Conservation (phyloP, 2,329 filamentous ascomycete genomes). For the Ceratocystis colombiana region DNA sequence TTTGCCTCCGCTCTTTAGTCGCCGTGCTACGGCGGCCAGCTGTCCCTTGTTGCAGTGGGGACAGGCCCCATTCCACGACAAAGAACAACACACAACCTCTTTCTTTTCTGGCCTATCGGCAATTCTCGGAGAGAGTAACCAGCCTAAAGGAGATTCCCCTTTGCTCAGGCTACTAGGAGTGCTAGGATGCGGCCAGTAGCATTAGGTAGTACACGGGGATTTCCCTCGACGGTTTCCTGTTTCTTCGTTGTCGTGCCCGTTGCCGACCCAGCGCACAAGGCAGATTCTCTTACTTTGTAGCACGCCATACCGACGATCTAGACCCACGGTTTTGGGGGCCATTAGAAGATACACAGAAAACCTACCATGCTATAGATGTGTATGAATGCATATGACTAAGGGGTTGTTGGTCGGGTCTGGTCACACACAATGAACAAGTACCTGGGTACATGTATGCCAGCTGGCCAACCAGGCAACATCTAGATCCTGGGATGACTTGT, state of each 20-base stretch:
- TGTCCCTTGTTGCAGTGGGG: background rate
- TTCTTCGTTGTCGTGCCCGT: background rate
- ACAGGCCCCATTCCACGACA: background rate
- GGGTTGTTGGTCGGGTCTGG: background rate
- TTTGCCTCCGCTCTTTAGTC: background rate
- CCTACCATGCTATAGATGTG: background rate
- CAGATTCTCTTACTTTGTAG: constrained; percentile 4
- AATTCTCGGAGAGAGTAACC: background rate
- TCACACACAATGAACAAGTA: background rate
- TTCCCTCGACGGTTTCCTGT: background rate
- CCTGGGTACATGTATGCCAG: constrained; percentile 9
- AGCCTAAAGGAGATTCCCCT: background rate
- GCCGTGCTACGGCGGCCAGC: background rate
- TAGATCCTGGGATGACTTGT: background rate
- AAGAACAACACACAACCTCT: background rate
- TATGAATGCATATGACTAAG: background rate
- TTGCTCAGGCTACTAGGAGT: background rate
- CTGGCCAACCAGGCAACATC: background rate
- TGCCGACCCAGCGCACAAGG: background rate
- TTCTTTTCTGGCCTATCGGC: background rate
- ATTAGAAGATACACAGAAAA: background rate
- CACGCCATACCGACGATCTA: background rate
- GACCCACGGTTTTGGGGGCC: background rate
- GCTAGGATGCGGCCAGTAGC: background rate
- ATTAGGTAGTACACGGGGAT: background rate